These are phyloP conservation scores for Erysimum pusillum DNA, from an alignment of 441 rosid genomes.

Conservation along the genomic window DNA sequence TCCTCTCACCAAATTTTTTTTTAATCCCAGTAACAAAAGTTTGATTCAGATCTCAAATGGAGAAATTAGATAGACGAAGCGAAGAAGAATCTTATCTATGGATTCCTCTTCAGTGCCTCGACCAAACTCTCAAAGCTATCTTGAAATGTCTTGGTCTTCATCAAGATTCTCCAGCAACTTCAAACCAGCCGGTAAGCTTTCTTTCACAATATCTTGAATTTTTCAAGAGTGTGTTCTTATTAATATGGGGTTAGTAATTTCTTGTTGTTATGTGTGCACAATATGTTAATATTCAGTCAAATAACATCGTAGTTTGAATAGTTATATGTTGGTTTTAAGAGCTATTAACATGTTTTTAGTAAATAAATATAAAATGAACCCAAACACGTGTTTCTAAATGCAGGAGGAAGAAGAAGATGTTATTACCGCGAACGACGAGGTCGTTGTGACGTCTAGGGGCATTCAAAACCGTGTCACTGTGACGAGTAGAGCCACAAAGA, in stretches of 20 bases:
- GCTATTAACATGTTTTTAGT: not conserved
- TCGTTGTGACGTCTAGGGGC: too few species aligned
- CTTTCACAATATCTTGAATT: not conserved
- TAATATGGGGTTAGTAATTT: not conserved
- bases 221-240: not conserved
- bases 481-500: slow-evolving; percentile 9
- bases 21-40: not conserved
- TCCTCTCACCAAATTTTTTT: slow-evolving; percentile 14
- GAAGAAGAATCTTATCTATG: slow-evolving; percentile 27
- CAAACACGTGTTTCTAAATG: not conserved
- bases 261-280: not conserved
- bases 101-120: slow-evolving; percentile 15
- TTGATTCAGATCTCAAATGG: slow-evolving; percentile 26
- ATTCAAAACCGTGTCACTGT: too few species aligned
- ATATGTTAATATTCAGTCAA: too few species aligned
- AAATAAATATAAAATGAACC: not conserved
- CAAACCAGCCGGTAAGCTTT: slow-evolving; percentile 37
- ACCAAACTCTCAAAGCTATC: slow-evolving; percentile 28
- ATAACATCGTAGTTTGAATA: not conserved
- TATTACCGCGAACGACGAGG: not conserved
- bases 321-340: too few species aligned
- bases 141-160: slow-evolving; percentile 29
- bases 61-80: slow-evolving; percentile 2
- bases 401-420: slow-evolving; percentile 23
- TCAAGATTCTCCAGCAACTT: not conserved